Conservation (phyloP, 352 stramenopile genomes). For the Pythium phragmitis region DNA sequence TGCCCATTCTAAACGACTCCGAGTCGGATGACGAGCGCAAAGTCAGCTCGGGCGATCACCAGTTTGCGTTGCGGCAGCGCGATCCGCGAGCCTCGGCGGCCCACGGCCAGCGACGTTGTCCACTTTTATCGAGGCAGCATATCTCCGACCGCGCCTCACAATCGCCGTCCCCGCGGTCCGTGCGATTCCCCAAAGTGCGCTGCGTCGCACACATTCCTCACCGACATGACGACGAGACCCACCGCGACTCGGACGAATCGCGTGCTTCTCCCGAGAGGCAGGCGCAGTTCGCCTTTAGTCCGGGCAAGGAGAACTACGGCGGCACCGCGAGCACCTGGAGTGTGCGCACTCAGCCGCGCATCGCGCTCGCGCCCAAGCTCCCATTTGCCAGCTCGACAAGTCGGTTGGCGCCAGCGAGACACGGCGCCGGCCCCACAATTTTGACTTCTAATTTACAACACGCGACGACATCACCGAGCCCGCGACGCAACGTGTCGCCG, state of each 20-base stretch:
- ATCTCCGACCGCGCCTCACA: slow-evolving; percentile 8
- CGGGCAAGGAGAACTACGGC: slow-evolving; percentile 29
- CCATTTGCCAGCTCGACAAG: slow-evolving; percentile 9
- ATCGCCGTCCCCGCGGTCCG: not conserved
- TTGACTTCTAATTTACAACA: not conserved
- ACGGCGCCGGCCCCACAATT: not conserved
- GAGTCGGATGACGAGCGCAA: not conserved
- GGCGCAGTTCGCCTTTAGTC: slow-evolving; percentile 11
- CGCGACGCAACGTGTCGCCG: not conserved
- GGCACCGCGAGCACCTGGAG: not conserved
- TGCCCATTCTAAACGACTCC: not conserved
- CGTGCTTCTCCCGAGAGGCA: not conserved
- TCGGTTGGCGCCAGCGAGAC: not conserved
- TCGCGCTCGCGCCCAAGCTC: slow-evolving; percentile 23
- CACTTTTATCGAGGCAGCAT: slow-evolving; percentile 12
- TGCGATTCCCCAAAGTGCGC: slow-evolving; percentile 17
- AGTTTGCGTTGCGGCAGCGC: slow-evolving; percentile 16
- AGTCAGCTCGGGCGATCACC: not conserved
- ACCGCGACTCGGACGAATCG: not conserved
- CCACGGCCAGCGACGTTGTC: slow-evolving; percentile 1
- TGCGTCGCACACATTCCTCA: slow-evolving; percentile 21
- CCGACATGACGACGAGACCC: not conserved
- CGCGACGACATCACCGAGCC: not conserved
- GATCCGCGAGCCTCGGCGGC: not conserved
- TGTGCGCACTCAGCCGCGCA: slow-evolving; percentile 4